Base-by-base conservation (phyloP, 1,284 basidiomycete genomes). In the Apiotrichum sp. region DNA sequence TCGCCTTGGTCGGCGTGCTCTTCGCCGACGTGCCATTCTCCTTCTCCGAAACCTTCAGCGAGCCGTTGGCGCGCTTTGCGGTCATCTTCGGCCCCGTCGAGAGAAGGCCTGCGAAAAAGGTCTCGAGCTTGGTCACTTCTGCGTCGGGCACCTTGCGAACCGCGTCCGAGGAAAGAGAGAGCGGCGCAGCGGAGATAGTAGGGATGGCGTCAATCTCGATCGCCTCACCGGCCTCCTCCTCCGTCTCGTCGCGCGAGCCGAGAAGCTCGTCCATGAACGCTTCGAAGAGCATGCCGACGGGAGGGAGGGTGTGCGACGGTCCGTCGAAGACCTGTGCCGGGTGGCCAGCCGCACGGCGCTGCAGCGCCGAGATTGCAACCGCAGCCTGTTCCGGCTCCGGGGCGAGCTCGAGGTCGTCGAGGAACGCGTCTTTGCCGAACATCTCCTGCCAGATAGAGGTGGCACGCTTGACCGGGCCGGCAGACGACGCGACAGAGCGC, bases 281-380 rank as follows among this genome's bases (percentile, higher is more conserved):
- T 38, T 88, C 85, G 70, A 89, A 93, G 43, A 95, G 73, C 49
- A 80, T 78, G 49, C 85, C 82, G 55, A 93, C 77, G 4, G 90
- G 84, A 13, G 91, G 90, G 65, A 89, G 80, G 48, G 90, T 81
- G 75, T 93, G 87, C 34, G 87, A 83, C 4, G 91, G 86, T 3
- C 81, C 82, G 59, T 86, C 83, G 67, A 92, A 88, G 45, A 86
- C 75, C 55, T 77, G 77, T 9, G 69, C 64, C 7, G 68, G 69
- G 53, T 59, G 59, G 9, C 71, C 71, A 36, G 56, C 56, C 46
- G 63, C 59, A 3, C 50, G 46, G 40, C 57, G 57, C 53, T 66
- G 66, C 13, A 66, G 57, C 10, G 66, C 65, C 8, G 59, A 58
- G 22, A 65, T 62, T 4, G 58, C 63, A 1, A 57, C 62, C 1